These are phyloP conservation scores for Colletotrichum horii DNA, from an alignment of 2,329 filamentous ascomycete genomes.

Conservation along the genomic window DNA sequence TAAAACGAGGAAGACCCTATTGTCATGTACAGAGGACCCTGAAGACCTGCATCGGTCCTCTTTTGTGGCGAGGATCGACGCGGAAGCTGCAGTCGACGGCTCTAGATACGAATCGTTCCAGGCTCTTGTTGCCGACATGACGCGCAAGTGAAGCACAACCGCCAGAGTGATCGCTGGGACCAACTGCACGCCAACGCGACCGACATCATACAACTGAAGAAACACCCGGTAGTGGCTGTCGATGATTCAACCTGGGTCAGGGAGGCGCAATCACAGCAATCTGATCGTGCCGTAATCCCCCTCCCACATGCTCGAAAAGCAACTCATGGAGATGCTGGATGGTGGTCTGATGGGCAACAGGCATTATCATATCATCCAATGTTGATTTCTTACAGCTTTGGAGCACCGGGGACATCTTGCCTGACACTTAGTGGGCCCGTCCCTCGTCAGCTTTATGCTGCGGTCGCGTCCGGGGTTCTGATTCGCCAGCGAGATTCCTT, in stretches of 20 bases:
- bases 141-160: not conserved
- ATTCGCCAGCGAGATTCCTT: conserved; percentile 5
- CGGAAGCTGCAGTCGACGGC: not conserved
- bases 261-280: not conserved
- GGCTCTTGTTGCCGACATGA: not conserved
- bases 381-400: conserved; percentile 18
- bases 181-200: not conserved
- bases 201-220: not conserved
- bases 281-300: not conserved
- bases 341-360: conserved; percentile 12
- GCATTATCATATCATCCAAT: conserved; percentile 19
- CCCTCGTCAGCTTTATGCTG: conserved; percentile 11
- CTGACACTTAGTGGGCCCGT: conserved; percentile 9
- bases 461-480: not conserved
- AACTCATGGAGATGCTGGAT: not conserved
- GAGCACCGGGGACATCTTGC: conserved; percentile 13
- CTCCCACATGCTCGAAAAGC: not conserved
- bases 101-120: not conserved
- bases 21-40: conserved; percentile 8
- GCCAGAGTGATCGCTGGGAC: not conserved
- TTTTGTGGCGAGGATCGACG: not conserved
- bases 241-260: not conserved
- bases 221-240: not conserved
- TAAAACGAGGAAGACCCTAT: not conserved
- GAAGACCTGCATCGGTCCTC: not conserved